Evolutionary conservation across 495 filamentous ascomycete genomes (phyloP).

Genomic region (Podospora australis): DNA sequence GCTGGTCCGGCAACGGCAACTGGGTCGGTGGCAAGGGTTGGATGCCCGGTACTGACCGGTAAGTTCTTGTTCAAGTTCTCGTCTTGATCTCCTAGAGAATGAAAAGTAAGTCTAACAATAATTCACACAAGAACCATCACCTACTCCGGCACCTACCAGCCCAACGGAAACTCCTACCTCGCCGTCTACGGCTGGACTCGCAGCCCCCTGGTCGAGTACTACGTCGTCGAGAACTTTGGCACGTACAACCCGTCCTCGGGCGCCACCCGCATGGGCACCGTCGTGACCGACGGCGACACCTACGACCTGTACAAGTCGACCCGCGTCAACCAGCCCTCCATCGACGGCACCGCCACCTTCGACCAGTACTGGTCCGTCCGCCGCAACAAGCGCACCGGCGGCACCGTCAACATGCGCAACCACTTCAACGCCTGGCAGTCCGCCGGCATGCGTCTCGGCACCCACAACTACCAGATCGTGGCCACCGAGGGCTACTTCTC

Average conservation of each 20-base stretch:
- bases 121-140: slow-evolving; percentile 41
- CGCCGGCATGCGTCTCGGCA: slow-evolving; percentile 45
- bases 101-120: not conserved
- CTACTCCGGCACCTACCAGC: slow-evolving; percentile 41
- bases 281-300: slow-evolving; percentile 51
- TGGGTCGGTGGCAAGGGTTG: slow-evolving; percentile 61
- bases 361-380: slow-evolving; percentile 56
- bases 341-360: slow-evolving; percentile 51
- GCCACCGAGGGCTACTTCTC: slow-evolving; percentile 52
- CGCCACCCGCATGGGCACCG: slow-evolving; percentile 44
- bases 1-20: slow-evolving; percentile 49
- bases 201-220: slow-evolving; percentile 55
- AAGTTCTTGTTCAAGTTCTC: not conserved
- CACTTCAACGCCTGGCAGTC: slow-evolving; percentile 60
- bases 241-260: slow-evolving; percentile 49
- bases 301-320: slow-evolving; percentile 59
- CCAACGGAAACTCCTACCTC: slow-evolving; percentile 39
- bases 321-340: slow-evolving; percentile 54
- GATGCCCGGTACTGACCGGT: slow-evolving; percentile 41
- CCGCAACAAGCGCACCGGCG: slow-evolving; percentile 41
- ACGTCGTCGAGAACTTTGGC: slow-evolving; percentile 53
- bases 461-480: slow-evolving; percentile 52
- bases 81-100: not conserved
- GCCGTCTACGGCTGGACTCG: slow-evolving; percentile 56
- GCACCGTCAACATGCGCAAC: slow-evolving; percentile 44